Base-by-base conservation (phyloP, 768 basidiomycete species). In the Fomitopsis serialis region DNA sequence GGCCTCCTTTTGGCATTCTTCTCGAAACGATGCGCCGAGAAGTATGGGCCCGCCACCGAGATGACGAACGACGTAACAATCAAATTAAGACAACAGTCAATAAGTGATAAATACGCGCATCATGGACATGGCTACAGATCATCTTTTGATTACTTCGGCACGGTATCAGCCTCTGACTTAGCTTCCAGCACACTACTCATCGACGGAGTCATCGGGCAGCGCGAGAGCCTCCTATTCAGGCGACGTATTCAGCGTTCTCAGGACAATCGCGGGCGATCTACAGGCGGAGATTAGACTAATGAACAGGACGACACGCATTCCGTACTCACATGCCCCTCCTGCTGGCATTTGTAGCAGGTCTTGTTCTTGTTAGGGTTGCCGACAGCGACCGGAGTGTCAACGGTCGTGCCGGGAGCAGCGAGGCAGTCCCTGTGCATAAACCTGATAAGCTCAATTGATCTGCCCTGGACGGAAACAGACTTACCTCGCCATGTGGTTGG, bases 281-380 rank as follows among this genome's bases (percentile, higher is more conserved):
- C 11, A 17, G 37, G 13, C 7, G 37, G 15, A 4, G 37, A 15
- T 40, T 15, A 40, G 37, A 32, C 3, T 40, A 12, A 49, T 49
- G 34, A 45, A 45, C 23, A 23, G 21, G 12, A 29, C 22, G 32
- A 11, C 29, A 19, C 22, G 1, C 2, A 7, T 10, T 8, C 15
- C 3, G 27, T 11, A 74, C 88, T 69, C 66, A 92, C 90, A 74
- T 93, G 90, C 58, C 91, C 91, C 68, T 89, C 87, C 67, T 85
- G 82, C 65, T 89, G 85, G 63, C 92, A 93, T 64, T 89, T 92
- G 73, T 89, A 93, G 67, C 91, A 93, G 48, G 87, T 89, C 74
- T 87, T 92, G 57, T 66, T 80, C 71, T 81, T 88, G 68, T 76
- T 81, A 52, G 72, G 68, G 42, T 72, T 74, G 42, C 75, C 75